A percentile compares a stretch with the other conserved stretches of the same genome.
Evolutionary conservation across 202 grass and related monocot genomes (phyloP).

Genomic region (Thinopyrum obtusiflorum): DNA sequence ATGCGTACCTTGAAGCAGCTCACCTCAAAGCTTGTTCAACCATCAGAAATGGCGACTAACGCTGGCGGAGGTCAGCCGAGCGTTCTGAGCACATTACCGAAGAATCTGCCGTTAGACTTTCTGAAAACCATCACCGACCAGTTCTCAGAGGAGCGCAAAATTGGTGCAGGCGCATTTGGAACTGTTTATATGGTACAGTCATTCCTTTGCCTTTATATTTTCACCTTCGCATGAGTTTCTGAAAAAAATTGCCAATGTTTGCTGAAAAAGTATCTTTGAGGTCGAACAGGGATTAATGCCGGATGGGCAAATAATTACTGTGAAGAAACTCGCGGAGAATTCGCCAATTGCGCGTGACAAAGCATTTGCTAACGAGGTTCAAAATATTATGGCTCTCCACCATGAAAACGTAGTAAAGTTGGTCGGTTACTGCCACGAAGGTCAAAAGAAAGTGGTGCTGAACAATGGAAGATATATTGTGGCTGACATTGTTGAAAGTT

Average conservation of each 20-base stretch:
- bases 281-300: not conserved
- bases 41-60: not conserved
- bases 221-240: not conserved
- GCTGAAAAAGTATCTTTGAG: not conserved
- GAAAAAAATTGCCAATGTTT: not conserved
- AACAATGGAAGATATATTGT: constrained; percentile 18
- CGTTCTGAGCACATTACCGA: constrained; percentile 9
- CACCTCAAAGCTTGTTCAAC: not conserved
- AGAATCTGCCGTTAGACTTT: not conserved
- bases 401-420: not conserved
- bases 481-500: constrained; percentile 10
- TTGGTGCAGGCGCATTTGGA: not conserved
- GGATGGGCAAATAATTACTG: not conserved
- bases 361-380: not conserved
- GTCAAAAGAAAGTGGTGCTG: not conserved
- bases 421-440: constrained; percentile 3
- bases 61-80: not conserved
- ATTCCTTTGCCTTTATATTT: not conserved
- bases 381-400: not conserved
- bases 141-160: not conserved
- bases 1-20: not conserved
- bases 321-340: not conserved
- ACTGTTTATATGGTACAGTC: not conserved
- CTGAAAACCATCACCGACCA: not conserved
- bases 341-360: not conserved